Conservation (phyloP, 257 asterid species). For the Nemophila menziesii region DNA sequence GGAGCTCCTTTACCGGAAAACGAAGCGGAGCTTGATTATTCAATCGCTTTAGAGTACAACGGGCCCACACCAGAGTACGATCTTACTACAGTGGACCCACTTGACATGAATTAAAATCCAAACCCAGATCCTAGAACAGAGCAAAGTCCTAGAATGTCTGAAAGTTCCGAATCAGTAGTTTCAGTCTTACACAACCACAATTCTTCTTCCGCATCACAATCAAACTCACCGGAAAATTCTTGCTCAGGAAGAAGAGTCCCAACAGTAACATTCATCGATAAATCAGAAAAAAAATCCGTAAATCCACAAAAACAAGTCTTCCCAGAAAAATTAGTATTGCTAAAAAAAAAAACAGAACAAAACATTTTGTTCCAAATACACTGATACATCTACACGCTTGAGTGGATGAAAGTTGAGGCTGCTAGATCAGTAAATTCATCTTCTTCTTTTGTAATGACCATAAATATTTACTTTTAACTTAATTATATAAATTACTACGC, state of each 20-base stretch:
- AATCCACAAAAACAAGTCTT: conserved; percentile 50
- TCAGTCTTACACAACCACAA: conserved; percentile 61
- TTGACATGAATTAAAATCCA: conserved; percentile 37
- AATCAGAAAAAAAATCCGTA: conserved; percentile 37
- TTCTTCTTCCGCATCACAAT: conserved; percentile 52
- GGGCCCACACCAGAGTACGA: conserved; percentile 71
- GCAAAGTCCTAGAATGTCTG: conserved; percentile 37
- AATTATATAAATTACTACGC: too few species aligned
- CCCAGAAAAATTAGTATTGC: conserved; percentile 45
- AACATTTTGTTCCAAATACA: too few species aligned
- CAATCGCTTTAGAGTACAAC: conserved; percentile 69
- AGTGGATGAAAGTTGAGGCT: too few species aligned
- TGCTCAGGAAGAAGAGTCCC: conserved; percentile 47
- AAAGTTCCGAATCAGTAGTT: conserved; percentile 68
- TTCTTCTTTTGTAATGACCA: too few species aligned
- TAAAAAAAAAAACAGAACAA: too few species aligned
- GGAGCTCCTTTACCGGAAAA: conserved; percentile 82
- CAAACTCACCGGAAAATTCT: conserved; percentile 72
- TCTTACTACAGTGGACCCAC: conserved; percentile 59
- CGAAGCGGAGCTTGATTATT: conserved; percentile 59
- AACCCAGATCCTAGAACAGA: conserved; percentile 47
- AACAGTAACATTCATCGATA: conserved; percentile 56
- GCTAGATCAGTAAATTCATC: too few species aligned
- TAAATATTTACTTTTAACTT: too few species aligned
- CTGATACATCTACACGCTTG: too few species aligned